Evolutionary conservation across 1,284 basidiomycete species (phyloP).

Genomic region (Ceratobasidium sp.): DNA sequence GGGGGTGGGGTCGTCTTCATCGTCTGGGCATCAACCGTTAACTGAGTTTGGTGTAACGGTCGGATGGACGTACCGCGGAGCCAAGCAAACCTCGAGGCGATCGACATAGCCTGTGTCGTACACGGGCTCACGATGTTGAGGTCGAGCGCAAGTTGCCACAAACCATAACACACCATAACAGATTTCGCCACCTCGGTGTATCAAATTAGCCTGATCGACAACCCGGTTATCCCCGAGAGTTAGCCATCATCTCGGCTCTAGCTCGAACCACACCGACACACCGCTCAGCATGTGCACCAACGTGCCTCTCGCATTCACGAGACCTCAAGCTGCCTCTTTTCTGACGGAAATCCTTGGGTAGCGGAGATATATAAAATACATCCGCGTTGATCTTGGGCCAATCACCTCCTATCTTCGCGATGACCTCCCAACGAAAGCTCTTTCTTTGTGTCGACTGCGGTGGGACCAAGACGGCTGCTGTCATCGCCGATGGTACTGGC

Average conservation of each 20-base stretch:
- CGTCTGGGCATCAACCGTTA: too few relatives aligned
- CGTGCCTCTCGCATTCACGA: constrained; percentile 18
- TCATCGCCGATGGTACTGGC: constrained; percentile 69
- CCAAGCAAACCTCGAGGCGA: too few relatives aligned
- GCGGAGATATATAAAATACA: constrained; percentile 4
- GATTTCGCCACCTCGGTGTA: too few relatives aligned
- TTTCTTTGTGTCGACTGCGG: constrained; percentile 86
- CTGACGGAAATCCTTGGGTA: neutral
- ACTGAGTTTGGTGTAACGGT: too few relatives aligned
- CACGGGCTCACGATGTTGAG: too few relatives aligned
- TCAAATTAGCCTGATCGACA: too few relatives aligned
- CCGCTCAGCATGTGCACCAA: constrained; percentile 33
- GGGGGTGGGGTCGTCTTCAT: too few relatives aligned
- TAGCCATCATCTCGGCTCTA: constrained; percentile 34
- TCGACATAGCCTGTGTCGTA: too few relatives aligned
- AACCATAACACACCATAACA: neutral
- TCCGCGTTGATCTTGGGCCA: neutral
- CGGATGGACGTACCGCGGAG: too few relatives aligned
- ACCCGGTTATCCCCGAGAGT: constrained; percentile 1
- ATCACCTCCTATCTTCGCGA: neutral
- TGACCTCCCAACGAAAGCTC: constrained; percentile 54
- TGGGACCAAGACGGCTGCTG: constrained; percentile 82
- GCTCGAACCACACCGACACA: constrained; percentile 24
- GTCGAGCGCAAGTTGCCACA: too few relatives aligned
- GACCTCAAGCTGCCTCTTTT: neutral